phyloP scores from a whole-genome alignment of 352 stramenopile genomes.

The Pythium aquatile region DNA sequence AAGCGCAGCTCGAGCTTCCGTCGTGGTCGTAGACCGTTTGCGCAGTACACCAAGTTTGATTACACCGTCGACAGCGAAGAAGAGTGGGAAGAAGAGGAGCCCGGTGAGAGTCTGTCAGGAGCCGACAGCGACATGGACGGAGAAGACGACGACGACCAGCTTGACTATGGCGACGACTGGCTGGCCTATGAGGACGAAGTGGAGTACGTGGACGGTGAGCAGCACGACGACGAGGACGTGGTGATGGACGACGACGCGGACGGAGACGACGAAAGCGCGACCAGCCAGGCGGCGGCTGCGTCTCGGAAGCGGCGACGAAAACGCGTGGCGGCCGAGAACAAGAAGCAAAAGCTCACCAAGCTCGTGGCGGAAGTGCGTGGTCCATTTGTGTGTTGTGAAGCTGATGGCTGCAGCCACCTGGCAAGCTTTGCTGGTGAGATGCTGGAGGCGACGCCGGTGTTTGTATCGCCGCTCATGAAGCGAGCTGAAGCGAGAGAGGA shows the following conservation, averaged over 20 bases:
- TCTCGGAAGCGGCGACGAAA: conserved; percentile 50
- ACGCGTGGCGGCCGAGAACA: conserved; percentile 34
- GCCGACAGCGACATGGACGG: conserved; percentile 66
- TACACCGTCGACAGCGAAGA: conserved; percentile 85
- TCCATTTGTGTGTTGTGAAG: conserved; percentile 36
- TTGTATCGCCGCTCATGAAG: conserved; percentile 29
- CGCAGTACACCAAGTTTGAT: conserved; percentile 62
- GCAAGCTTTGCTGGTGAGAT: conserved; percentile 14
- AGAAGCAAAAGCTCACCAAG: conserved; percentile 64
- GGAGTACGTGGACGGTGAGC: conserved; percentile 56
- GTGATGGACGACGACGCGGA: conserved; percentile 35
- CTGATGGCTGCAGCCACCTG: conserved; percentile 15
- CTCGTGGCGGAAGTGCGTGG: conserved; percentile 61
- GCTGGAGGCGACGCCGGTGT: conserved; percentile 10
- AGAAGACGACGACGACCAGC: conserved; percentile 72
- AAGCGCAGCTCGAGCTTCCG: conserved; percentile 50
- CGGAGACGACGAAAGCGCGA: conserved; percentile 24
- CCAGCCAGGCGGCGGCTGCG: conserved; percentile 3
- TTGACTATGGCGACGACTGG: conserved; percentile 86
- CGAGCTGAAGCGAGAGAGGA: conserved; percentile 17
- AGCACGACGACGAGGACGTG: conserved; percentile 39
- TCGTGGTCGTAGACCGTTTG: conserved; percentile 63
- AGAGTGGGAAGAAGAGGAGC: conserved; percentile 88
- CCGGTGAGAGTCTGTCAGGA: conserved; percentile 77
- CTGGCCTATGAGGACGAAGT: conserved; percentile 87